These are phyloP conservation scores for Cyberlindnera americana DNA, from an alignment of 805 yeast genomes.

Conservation along the genomic window DNA sequence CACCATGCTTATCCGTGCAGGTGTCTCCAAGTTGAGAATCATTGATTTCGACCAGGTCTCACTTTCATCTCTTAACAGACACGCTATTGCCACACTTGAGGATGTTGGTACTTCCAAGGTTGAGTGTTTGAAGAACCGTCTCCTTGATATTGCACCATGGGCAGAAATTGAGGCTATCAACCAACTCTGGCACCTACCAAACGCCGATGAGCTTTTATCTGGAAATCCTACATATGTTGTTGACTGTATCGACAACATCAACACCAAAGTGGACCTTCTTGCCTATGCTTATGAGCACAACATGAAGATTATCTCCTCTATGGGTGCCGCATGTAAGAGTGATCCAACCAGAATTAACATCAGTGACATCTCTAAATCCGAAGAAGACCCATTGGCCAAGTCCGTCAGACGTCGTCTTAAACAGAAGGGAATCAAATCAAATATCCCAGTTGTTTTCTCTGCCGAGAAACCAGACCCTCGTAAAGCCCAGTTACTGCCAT, in stretches of 20 bases:
- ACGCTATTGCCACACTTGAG: slow-evolving; percentile 83
- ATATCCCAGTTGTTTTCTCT: slow-evolving; percentile 85
- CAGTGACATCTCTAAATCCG: slow-evolving; percentile 84
- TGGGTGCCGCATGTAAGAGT: slow-evolving; percentile 97
- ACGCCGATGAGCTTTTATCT: slow-evolving; percentile 57
- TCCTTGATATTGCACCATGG: slow-evolving; percentile 90
- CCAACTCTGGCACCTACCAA: slow-evolving; percentile 69
- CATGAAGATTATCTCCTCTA: slow-evolving; percentile 77
- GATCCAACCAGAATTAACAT: slow-evolving; percentile 91
- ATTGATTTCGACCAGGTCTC: slow-evolving; percentile 97
- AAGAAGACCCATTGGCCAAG: slow-evolving; percentile 91
- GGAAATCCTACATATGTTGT: slow-evolving; percentile 70
- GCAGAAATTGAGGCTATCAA: slow-evolving; percentile 72
- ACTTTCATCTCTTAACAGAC: slow-evolving; percentile 86
- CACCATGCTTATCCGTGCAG: slow-evolving; percentile 88
- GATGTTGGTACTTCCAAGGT: slow-evolving; percentile 96
- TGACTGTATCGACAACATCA: slow-evolving; percentile 95
- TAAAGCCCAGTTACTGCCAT: slow-evolving; percentile 82
- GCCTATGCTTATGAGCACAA: slow-evolving; percentile 61
- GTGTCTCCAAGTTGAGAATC: slow-evolving; percentile 72
- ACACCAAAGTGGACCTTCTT: slow-evolving; percentile 90
- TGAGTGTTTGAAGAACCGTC: slow-evolving; percentile 65
- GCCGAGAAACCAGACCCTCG: slow-evolving; percentile 96
- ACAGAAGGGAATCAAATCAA: slow-evolving; percentile 67
- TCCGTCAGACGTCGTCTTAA: slow-evolving; percentile 82